Evolutionary conservation across 2,329 filamentous ascomycete species (phyloP).

Genomic region (Cryphonectria naterciae): DNA sequence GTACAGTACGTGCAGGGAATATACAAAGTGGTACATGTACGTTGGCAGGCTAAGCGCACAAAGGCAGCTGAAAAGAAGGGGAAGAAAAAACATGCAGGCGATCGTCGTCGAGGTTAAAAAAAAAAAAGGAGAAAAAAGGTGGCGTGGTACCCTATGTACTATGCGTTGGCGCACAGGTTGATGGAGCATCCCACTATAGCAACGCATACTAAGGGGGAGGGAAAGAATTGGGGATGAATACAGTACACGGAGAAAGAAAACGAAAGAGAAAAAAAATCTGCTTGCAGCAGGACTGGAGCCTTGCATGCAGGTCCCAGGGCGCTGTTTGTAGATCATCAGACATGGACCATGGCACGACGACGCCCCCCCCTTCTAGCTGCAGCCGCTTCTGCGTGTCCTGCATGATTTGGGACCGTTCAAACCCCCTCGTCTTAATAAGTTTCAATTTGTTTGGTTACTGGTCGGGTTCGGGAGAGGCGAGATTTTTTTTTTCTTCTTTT

Average conservation of each 20-base stretch:
- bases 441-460: neutral
- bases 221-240: neutral
- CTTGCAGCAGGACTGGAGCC: neutral
- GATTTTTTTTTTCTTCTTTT: too few relatives aligned
- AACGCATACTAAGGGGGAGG: neutral
- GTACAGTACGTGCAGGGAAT: conserved; percentile 12
- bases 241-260: too few relatives aligned
- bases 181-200: neutral
- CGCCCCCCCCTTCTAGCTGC: neutral
- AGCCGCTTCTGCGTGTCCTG: conserved; percentile 7
- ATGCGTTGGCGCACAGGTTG: neutral
- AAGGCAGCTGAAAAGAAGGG: conserved; percentile 37
- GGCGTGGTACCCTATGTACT: conserved; percentile 5
- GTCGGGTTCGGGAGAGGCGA: neutral
- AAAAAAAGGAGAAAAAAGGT: neutral
- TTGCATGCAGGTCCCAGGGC: conserved; percentile 6
- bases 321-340: neutral
- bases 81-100: conserved; percentile 35
- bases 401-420: conserved; percentile 1
- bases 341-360: neutral
- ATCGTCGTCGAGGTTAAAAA: conserved; percentile 3
- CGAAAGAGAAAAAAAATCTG: neutral
- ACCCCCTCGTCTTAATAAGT: neutral
- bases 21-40: conserved; percentile 14
- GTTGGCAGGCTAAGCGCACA: conserved; percentile 27